Conservation (phyloP, 495 filamentous ascomycete species). For the Aspergillus homomorphus region DNA sequence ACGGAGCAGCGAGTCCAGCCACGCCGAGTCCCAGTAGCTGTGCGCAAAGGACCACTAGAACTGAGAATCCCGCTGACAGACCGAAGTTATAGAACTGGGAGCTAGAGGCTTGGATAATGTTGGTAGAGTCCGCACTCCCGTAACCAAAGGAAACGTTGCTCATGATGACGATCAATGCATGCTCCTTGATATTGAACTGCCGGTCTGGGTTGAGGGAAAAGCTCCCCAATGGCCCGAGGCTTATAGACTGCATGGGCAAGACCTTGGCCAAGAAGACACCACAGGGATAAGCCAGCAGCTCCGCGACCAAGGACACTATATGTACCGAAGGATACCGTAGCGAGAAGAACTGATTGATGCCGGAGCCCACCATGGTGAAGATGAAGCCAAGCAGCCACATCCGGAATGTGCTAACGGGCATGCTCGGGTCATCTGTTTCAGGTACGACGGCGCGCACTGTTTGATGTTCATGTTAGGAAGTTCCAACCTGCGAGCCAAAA, state of each 20-base stretch:
- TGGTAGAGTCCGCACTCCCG: conserved; percentile 41
- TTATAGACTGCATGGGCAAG: conserved; percentile 46
- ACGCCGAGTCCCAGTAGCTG: conserved; percentile 64
- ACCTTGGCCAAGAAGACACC: conserved; percentile 43
- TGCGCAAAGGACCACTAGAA: conserved; percentile 58
- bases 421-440: conserved; percentile 40
- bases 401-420: conserved; percentile 55
- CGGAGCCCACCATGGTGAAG: conserved; percentile 77
- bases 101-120: conserved; percentile 43
- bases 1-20: conserved; percentile 59
- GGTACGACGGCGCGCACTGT: conserved; percentile 34
- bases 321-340: conserved; percentile 81
- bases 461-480: not conserved
- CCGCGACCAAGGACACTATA: conserved; percentile 64
- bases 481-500: conserved; percentile 1
- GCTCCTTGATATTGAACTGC: conserved; percentile 78
- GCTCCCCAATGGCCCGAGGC: conserved; percentile 43
- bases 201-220: conserved; percentile 56
- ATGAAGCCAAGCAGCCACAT: conserved; percentile 81
- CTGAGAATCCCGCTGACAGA: conserved; percentile 57
- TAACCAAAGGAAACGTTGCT: conserved; percentile 86
- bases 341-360: conserved; percentile 84
- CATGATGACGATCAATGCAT: conserved; percentile 81
- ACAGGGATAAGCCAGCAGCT: conserved; percentile 61
- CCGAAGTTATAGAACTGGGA: conserved; percentile 57